Evolutionary conservation across 2,329 filamentous ascomycete genomes (phyloP).

Genomic region (Grosmannia clavigera): DNA sequence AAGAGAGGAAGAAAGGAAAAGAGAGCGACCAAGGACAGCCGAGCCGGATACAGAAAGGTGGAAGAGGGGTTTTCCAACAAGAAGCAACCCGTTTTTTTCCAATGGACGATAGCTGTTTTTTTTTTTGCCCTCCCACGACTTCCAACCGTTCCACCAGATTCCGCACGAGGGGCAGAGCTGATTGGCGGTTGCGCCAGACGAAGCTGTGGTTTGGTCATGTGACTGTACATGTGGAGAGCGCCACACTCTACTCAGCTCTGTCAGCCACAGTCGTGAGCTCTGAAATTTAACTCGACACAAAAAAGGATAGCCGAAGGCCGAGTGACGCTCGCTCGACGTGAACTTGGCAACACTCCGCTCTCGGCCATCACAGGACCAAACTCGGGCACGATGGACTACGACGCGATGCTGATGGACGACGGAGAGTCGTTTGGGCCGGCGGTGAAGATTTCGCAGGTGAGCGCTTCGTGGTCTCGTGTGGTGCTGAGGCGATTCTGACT

Average conservation of each 20-base stretch:
- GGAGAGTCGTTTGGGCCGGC: slow-evolving; percentile 42
- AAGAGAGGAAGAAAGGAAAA: background rate
- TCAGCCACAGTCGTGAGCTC: background rate
- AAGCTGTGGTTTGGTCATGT: background rate
- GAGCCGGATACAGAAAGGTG: background rate
- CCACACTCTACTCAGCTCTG: background rate
- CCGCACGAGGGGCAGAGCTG: background rate
- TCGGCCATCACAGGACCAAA: background rate
- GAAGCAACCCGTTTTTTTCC: slow-evolving; percentile 2
- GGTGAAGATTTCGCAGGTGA: slow-evolving; percentile 49
- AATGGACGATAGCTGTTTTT: background rate
- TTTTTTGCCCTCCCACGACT: background rate
- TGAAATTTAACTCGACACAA: background rate
- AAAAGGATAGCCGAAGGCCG: background rate
- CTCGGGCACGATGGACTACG: slow-evolving; percentile 39
- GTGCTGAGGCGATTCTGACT: too few relatives aligned
- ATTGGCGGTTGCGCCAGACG: background rate
- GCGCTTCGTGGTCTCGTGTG: slow-evolving; percentile 11
- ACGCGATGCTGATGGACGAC: slow-evolving; percentile 44
- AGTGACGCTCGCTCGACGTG: too few relatives aligned
- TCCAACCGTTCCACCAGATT: background rate
- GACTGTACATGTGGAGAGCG: background rate
- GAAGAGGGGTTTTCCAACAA: background rate
- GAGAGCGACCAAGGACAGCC: background rate
- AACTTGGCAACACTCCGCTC: too few relatives aligned